Percentiles rank a stretch among this genome's conserved stretches.
phyloP scores from a whole-genome alignment of 495 filamentous ascomycete genomes.

The Daldinia vernicosa region DNA sequence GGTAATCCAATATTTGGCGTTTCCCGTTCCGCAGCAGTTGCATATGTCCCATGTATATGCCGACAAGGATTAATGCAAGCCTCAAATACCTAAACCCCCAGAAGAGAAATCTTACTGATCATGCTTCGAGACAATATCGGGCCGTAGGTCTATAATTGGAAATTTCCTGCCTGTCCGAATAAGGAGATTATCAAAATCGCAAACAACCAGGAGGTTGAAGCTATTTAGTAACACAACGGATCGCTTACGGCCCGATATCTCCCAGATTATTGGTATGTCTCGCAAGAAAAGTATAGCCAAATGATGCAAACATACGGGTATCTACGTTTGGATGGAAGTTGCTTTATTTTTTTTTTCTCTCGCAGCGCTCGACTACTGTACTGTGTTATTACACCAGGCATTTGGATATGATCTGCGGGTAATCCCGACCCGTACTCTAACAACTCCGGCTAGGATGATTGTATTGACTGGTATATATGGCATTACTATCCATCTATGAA shows the following conservation, averaged over 20 bases:
- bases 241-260: not conserved
- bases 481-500: not conserved
- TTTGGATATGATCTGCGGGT: not conserved
- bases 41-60: conserved; percentile 10
- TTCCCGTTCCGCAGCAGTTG: not conserved
- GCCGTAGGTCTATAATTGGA: not conserved
- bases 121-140: not conserved
- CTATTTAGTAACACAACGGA: not conserved
- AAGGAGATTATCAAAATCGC: not conserved
- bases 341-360: not conserved
- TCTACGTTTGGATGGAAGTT: not conserved
- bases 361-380: not conserved
- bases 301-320: not conserved
- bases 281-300: not conserved
- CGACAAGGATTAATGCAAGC: not conserved
- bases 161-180: not conserved
- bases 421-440: not conserved
- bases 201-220: not conserved
- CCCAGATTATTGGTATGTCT: not conserved
- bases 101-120: not conserved
- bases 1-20: conserved; percentile 18
- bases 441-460: not conserved
- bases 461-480: not conserved
- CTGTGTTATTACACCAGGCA: not conserved
- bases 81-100: not conserved